Base-by-base conservation (phyloP, 2,329 filamentous ascomycete species). In the Macrophomina phaseolina region DNA sequence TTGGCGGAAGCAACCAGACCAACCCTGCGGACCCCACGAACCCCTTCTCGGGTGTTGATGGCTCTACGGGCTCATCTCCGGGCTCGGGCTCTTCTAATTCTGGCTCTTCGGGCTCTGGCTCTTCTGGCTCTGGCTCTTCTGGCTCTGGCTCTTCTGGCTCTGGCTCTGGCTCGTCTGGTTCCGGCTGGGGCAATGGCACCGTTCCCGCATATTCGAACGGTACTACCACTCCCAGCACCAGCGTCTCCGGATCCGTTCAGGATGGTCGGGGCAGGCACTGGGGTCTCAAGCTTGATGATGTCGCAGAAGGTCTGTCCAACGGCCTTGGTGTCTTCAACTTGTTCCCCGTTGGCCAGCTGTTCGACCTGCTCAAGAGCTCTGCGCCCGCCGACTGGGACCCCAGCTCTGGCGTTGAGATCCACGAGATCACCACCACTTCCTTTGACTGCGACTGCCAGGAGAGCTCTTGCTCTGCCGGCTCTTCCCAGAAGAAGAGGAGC, bases 191-290 rank as follows among this genome's bases (percentile, higher is more conserved):
- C 61, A 64, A 64, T 36, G 36, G 46, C 61, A 64, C 34, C 28
- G 4, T 32, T 16, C 38, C 40, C 4, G 16, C 55, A 0, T 38
- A 12, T 7, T 38, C 36, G 36, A 38, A 38, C 36, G 36, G 36
- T 38, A 60, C 18, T 45, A 12, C 42, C 42, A 12, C 11, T 16
- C 11, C 11, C 32, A 18, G 16, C 2, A 16, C 32, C 23, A 42
- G 49, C 36, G 18, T 34, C 5, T 34, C 28, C 5, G 49, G 49
- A 14, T 30, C 30, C 1, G 14, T 14, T 11, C 6, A 38, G 11
- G 40, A 60, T n/a, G 61, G 61, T 12, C 38, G n/a, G 30, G 61
- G 61, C 61, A 52, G 48, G 34, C 61, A 64, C 61, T 64, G 42
- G 40, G 61, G 61, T 11, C 38, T 64, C 46, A 64, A 64, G 46